phyloP scores from a whole-genome alignment of 2,329 filamentous ascomycete genomes.

The Chalara sp. region DNA sequence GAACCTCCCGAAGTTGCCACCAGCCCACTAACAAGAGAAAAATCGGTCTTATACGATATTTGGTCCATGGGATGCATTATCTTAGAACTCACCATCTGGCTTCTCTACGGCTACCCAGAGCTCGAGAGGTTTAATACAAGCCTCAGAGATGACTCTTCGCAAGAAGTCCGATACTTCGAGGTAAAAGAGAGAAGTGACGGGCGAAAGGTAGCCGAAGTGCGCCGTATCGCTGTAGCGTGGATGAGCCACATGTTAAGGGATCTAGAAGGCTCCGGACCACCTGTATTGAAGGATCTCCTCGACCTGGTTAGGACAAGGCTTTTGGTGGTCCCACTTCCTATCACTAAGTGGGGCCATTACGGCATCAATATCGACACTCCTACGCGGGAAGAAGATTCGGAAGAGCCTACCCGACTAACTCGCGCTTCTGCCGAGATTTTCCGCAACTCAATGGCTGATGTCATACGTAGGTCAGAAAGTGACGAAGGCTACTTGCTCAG shows the following conservation, averaged over 20 bases:
- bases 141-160: not conserved
- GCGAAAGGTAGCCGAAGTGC: not conserved
- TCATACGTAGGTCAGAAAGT: not conserved
- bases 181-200: not conserved
- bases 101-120: conserved; percentile 3
- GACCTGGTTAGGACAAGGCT: conserved; percentile 2
- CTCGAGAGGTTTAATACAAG: not conserved
- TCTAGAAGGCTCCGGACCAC: not conserved
- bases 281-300: conserved; percentile 2
- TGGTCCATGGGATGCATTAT: conserved; percentile 8
- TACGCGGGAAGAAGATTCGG: not conserved
- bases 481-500: conserved; percentile 1
- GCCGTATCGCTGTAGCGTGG: not conserved
- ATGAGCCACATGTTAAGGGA: conserved; percentile 1
- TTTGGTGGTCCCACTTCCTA: conserved; percentile 3
- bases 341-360: not conserved
- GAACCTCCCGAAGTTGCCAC: conserved; percentile 1
- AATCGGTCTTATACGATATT: conserved; percentile 4
- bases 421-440: not conserved
- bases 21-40: not conserved
- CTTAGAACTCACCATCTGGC: conserved; percentile 6
- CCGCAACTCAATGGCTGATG: not conserved
- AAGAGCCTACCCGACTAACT: not conserved
- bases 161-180: not conserved
- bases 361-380: not conserved